Conservation (phyloP, 768 basidiomycete species). For the Steccherinum ochraceum region DNA sequence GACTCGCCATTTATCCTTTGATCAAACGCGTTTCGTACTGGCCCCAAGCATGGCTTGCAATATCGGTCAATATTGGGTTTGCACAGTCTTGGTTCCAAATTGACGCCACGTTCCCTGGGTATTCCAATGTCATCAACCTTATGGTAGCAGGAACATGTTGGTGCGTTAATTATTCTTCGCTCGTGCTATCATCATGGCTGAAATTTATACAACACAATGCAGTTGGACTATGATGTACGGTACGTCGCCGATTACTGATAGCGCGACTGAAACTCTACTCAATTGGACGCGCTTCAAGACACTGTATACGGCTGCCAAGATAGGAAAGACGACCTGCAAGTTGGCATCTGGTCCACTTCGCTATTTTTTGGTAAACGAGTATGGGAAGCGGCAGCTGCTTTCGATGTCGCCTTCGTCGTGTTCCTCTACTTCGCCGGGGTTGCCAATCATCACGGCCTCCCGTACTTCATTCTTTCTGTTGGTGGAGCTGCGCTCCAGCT, state of each 20-base stretch:
- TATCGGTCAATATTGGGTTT: no score
- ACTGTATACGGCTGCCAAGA: slow-evolving; percentile 81
- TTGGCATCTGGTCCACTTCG: slow-evolving; percentile 73
- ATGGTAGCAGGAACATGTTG: no score
- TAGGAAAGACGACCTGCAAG: slow-evolving; percentile 63
- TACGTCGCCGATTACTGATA: no score
- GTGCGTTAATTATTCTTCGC: no score
- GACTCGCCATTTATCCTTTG: slow-evolving; percentile 38
- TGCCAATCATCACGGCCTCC: slow-evolving; percentile 43
- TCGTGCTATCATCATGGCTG: no score
- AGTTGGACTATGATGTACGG: slow-evolving; percentile 46
- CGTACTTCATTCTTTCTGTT: slow-evolving; percentile 39
- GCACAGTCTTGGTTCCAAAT: no score
- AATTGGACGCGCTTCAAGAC: no score
- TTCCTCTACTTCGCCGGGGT: slow-evolving; percentile 48
- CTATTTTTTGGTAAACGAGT: slow-evolving; percentile 62
- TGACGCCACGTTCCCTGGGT: no score
- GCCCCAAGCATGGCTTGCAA: slow-evolving; percentile 60
- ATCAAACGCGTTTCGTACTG: slow-evolving; percentile 52
- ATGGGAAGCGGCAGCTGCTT: slow-evolving; percentile 45
- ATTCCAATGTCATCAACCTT: no score
- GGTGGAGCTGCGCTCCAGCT: slow-evolving; percentile 39
- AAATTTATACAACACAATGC: no score
- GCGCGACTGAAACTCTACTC: no score
- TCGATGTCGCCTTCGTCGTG: slow-evolving; percentile 45